phyloP scores from a whole-genome alignment of 2,329 filamentous ascomycete species.

The Arthrobotrys sinensis region DNA sequence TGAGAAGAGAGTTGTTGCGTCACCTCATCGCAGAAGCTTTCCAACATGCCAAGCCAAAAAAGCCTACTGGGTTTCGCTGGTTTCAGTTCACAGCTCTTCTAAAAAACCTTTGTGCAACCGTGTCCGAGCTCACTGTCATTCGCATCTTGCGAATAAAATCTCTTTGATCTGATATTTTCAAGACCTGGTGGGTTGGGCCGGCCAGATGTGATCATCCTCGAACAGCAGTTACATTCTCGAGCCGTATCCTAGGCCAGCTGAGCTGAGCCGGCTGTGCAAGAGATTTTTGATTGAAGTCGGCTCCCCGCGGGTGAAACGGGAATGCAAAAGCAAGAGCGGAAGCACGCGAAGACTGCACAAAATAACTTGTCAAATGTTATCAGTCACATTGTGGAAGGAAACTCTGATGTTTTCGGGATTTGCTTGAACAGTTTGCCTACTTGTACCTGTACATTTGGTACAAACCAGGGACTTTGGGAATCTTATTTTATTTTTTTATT shows the following conservation, averaged over 20 bases:
- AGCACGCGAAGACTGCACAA: slow-evolving; percentile 48
- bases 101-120: slow-evolving; percentile 19
- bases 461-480: neutral
- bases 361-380: slow-evolving; percentile 50
- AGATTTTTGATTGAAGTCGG: slow-evolving; percentile 39
- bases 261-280: slow-evolving; percentile 49
- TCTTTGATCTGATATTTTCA: neutral
- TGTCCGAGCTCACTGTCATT: slow-evolving; percentile 36
- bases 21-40: slow-evolving; percentile 46
- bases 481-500: neutral
- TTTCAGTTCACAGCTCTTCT: slow-evolving; percentile 40
- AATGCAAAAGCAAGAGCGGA: slow-evolving; percentile 61
- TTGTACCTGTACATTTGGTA: slow-evolving; percentile 56
- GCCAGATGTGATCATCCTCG: slow-evolving; percentile 31
- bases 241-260: slow-evolving; percentile 46
- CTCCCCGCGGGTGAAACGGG: slow-evolving; percentile 59
- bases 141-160: neutral
- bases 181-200: slow-evolving; percentile 22
- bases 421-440: neutral
- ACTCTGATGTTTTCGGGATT: slow-evolving; percentile 14
- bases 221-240: slow-evolving; percentile 8
- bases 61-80: slow-evolving; percentile 35
- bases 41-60: slow-evolving; percentile 37
- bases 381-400: slow-evolving; percentile 37
- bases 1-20: slow-evolving; percentile 46